Percentiles rank a stretch among this genome's conserved stretches.
phyloP scores from a whole-genome alignment of 2,329 filamentous ascomycete genomes.

The Xylariales sp. region DNA sequence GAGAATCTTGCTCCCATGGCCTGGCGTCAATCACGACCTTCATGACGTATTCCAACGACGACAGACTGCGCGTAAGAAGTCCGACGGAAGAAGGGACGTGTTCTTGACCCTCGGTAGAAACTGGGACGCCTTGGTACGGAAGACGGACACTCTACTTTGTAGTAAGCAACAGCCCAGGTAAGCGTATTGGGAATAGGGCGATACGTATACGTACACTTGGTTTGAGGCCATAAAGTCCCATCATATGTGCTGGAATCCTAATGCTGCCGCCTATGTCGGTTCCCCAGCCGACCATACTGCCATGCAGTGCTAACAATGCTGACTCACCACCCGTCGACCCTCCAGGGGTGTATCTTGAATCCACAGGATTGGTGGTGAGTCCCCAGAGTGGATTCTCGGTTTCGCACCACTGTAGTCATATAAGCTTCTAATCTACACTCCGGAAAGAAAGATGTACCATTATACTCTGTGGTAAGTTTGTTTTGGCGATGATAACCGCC shows the following conservation, averaged over 20 bases:
- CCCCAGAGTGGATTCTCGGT: conserved; percentile 50
- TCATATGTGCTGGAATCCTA: conserved; percentile 42
- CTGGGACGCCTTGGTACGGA: conserved; percentile 53
- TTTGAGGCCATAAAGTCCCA: conserved; percentile 45
- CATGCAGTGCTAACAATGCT: conserved; percentile 18
- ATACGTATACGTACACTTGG: conserved; percentile 37
- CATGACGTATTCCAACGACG: conserved; percentile 44
- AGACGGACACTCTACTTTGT: conserved; percentile 45
- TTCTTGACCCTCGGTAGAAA: conserved; percentile 60
- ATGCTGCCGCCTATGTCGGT: conserved; percentile 49
- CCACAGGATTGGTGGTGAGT: conserved; percentile 40
- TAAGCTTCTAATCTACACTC: too few species aligned
- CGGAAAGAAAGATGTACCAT: too few species aligned
- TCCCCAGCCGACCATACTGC: conserved; percentile 39
- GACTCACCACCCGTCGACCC: conserved; percentile 21
- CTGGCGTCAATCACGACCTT: conserved; percentile 39
- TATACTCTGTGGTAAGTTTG: conserved; percentile 32
- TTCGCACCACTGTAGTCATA: conserved; percentile 45
- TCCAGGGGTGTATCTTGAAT: conserved; percentile 36
- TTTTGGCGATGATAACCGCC: conserved; percentile 49
- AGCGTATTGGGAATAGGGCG: conserved; percentile 17
- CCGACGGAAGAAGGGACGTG: conserved; percentile 61
- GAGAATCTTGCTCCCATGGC: conserved; percentile 52
- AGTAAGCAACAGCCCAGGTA: neutral
- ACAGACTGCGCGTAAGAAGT: conserved; percentile 49